Percentiles rank a stretch among this genome's conserved stretches.
These are phyloP conservation scores for Acacia acuminata DNA, from an alignment of 306 rosid species.

Conservation along the genomic window DNA sequence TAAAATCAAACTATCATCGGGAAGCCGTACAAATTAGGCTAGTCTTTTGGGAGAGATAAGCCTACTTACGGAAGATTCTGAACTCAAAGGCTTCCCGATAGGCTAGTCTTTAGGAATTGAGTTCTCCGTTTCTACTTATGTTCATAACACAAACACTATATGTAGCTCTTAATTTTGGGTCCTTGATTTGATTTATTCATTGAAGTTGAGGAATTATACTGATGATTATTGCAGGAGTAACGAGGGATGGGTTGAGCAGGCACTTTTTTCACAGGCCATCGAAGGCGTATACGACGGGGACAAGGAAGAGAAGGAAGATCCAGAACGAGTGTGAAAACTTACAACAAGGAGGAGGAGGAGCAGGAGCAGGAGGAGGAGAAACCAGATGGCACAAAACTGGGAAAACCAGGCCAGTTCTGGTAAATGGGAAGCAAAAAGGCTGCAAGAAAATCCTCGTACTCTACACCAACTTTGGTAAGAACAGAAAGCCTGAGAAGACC, in stretches of 20 bases:
- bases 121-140: too few relatives aligned
- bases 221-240: constrained; percentile 56
- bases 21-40: too few relatives aligned
- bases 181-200: too few relatives aligned
- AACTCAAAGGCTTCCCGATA: too few relatives aligned
- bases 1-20: too few relatives aligned
- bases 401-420: constrained; percentile 88
- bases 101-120: too few relatives aligned
- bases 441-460: constrained; percentile 94
- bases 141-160: background rate
- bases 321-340: constrained; percentile 73
- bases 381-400: constrained; percentile 99
- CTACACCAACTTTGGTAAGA: constrained; percentile 93
- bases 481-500: constrained; percentile 90
- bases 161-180: too few relatives aligned
- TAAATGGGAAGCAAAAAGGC: constrained; percentile 85
- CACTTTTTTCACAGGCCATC: constrained; percentile 98
- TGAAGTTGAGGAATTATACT: background rate
- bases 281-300: constrained; percentile 99
- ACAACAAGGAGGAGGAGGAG: constrained; percentile 82
- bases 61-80: too few relatives aligned
- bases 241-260: constrained; percentile 89
- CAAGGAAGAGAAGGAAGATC: constrained; percentile 88
- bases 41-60: too few relatives aligned
- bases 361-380: constrained; percentile 79